Evolutionary conservation across 2,329 filamentous ascomycete genomes (phyloP), one percentile per base, ranked within the genome.

Genomic region (Claviceps sorghi): DNA sequence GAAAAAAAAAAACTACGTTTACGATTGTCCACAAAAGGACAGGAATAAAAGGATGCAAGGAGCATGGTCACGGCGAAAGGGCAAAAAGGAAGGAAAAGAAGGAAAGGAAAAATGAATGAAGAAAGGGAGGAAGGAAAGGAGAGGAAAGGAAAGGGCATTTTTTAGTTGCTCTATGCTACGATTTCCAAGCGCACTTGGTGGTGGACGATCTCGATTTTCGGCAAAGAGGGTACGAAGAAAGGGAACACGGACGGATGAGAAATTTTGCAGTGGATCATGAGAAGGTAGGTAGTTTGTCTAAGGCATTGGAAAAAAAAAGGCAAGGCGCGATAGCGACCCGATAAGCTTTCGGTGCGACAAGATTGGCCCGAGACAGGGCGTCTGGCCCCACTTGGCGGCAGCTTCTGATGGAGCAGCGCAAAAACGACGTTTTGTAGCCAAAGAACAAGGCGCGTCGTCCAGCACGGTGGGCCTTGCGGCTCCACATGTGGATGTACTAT

Each of bases 201-300:
- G n/a, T 32, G 15, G 17, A n/a, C 26, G 4, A 32, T n/a, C 13
- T 32, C 17, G 26, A 32, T 30, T 44, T n/a, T 26, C 26, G 26
- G 26, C 26, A 2, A 6, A 15, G 36, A n/a, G 17, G 5, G 36
- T 8, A n/a, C 15, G 17, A 38, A 7, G 36, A 38, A n/a, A 38
- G 17, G 36, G 36, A 6, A 38, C 7, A 38, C 5, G 36, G 36
- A 6, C 8, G 17, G 17, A 38, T 17, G 36, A 38, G 36, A 53
- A 55, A 56, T 53, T 43, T 55, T 48, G 45, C 49, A 42, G 30
- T 54, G 49, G 52, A 51, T 38, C 47, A 51, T 50, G 45, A 34
- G 36, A 42, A 50, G 58, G n/a, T n/a, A n/a, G n/a, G n/a, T n/a
- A 26, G 26, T 26, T 54, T 57, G 58, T 59, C 58, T 58, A 55